Conservation (phyloP, 1,139 yeast species). For the Pichia sp. region DNA sequence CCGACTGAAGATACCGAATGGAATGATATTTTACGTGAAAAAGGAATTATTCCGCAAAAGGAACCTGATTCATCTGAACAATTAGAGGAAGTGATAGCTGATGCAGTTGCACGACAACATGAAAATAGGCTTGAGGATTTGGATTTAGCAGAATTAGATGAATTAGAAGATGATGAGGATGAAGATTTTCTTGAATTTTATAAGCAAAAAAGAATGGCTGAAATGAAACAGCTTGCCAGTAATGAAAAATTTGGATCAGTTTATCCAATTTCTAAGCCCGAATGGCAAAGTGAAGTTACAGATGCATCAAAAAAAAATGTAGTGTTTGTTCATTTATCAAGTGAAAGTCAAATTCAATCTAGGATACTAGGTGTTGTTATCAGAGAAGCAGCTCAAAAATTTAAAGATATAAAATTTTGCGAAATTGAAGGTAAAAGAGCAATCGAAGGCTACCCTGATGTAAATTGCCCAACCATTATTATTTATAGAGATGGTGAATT, state of each 20-base stretch:
- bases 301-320: constrained; percentile 54
- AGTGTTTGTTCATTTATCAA: constrained; percentile 74
- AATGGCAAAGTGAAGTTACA: constrained; percentile 80
- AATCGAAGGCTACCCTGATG: constrained; percentile 83
- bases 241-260: constrained; percentile 72
- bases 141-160: constrained; percentile 74
- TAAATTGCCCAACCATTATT: constrained; percentile 84
- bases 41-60: constrained; percentile 88
- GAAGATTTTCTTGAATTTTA: constrained; percentile 41
- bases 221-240: constrained; percentile 54
- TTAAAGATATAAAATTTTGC: constrained; percentile 80
- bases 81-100: constrained; percentile 80
- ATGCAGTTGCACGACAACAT: constrained; percentile 70
- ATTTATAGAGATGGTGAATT: constrained; percentile 74
- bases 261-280: constrained; percentile 73
- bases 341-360: constrained; percentile 66
- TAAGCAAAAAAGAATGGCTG: constrained; percentile 68
- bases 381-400: constrained; percentile 46
- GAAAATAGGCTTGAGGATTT: constrained; percentile 69
- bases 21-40: constrained; percentile 87
- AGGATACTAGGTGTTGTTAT: constrained; percentile 57
- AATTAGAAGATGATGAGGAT: constrained; percentile 32
- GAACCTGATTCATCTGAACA: constrained; percentile 86
- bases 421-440: constrained; percentile 87
- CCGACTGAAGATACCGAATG: constrained; percentile 97